These are phyloP conservation scores for Biscutella laevigata DNA, from an alignment of 441 rosid genomes.

Conservation along the genomic window DNA sequence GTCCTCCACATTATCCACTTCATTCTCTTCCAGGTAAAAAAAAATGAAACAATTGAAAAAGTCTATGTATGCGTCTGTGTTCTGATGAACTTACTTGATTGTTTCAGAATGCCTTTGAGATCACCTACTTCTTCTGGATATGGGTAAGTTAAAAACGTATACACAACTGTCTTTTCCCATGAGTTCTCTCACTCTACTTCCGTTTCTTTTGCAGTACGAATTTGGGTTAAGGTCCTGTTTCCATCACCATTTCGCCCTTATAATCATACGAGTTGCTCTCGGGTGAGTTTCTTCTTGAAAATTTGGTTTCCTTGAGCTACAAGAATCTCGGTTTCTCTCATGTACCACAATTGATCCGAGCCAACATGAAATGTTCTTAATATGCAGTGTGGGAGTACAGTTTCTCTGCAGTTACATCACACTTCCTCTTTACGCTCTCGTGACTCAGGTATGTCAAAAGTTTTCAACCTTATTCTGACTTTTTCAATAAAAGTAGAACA, in stretches of 20 bases:
- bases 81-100: conserved; percentile 15
- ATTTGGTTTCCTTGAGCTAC: conserved; percentile 2
- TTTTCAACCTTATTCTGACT: neutral
- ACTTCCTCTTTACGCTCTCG: conserved; percentile 95
- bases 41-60: neutral
- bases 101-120: conserved; percentile 93
- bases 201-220: conserved; percentile 65
- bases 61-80: neutral
- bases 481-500: neutral
- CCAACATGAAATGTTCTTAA: too few species aligned
- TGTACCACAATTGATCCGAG: too few species aligned
- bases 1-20: conserved; percentile 78
- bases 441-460: conserved; percentile 64
- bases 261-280: conserved; percentile 38
- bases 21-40: conserved; percentile 70
- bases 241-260: conserved; percentile 44
- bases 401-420: conserved; percentile 85
- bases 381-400: conserved; percentile 67
- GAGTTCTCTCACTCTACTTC: conserved; percentile 3
- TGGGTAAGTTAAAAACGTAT: conserved; percentile 44
- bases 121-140: conserved; percentile 93
- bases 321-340: too few species aligned
- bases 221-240: conserved; percentile 79
- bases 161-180: conserved; percentile 1
- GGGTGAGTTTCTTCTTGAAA: conserved; percentile 41